Base-by-base conservation (phyloP, 1,284 basidiomycete species). In the Stereum hirsutum region DNA sequence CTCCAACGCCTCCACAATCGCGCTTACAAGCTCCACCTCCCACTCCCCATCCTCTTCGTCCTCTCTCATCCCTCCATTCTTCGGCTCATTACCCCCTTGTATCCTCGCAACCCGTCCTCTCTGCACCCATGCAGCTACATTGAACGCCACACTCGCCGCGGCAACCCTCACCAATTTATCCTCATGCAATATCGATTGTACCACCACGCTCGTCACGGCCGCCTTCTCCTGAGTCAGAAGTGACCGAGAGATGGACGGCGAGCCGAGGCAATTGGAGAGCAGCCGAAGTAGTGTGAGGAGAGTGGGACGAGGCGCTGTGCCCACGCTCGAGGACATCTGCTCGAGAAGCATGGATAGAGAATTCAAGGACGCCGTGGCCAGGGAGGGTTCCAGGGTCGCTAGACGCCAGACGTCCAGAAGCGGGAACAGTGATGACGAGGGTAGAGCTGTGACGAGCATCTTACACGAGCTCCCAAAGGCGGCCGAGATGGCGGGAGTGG, bases 401-500 rank as follows among this genome's bases (percentile, higher is more conserved):
- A 94, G 68, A 1, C 90, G 73, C 87, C 88, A 92, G 46, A 93
- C 69, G 55, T 94, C 91, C 7, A 83, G 74, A 1, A 92, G 57
- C 0, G 91, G 90, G 64, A 93, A 94, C 8, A 90, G 67, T 35
- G 79, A 68, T 10, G 73, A 69, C 0, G 72, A 51, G 2, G 76
- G 68, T 0, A 93, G 73, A 0, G 62, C 61, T 5, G 54, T 46
- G 0, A 65, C 55, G 1, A 91, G 61, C 0, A 59, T 55, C 2
- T 52, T 54, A 0, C 81, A 82, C 0, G 69, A 62, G 6, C 64
- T 56, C 0, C 68, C 60, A 75, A 86, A 8, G 64, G 45, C 14
- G 55, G 49, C n/a, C 74, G 55, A 46, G 32, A 63, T 20, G 41
- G 59, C 11, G 46, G 54, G 17, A 10, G 33, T 10, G 15, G 6